These are phyloP conservation scores for Cardamine chenopodiifolia DNA, from an alignment of 345 rosid species.

Conservation along the genomic window DNA sequence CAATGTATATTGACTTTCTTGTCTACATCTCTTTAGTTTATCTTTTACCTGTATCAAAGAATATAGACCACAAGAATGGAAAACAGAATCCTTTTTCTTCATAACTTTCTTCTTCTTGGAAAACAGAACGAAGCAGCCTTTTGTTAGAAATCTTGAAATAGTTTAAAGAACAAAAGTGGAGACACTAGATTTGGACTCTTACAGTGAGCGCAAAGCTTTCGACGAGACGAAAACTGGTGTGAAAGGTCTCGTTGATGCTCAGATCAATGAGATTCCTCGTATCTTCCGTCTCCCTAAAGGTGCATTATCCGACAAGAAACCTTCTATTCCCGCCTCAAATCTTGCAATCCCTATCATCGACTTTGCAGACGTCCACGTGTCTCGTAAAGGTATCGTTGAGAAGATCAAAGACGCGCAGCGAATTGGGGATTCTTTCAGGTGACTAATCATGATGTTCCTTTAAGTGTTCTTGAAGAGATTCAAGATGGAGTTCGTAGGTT, in stretches of 20 bases:
- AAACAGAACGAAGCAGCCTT: not conserved
- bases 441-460: constrained; percentile 51
- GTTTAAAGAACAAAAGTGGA: not conserved
- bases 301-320: constrained; percentile 2
- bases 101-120: not conserved
- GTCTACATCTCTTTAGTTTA: not conserved
- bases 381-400: constrained; percentile 20
- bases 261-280: constrained; percentile 38
- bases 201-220: constrained; percentile 26
- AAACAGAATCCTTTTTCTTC: constrained; percentile 1
- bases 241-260: constrained; percentile 55
- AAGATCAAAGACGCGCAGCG: constrained; percentile 42
- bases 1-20: not conserved
- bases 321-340: not conserved
- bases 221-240: constrained; percentile 44
- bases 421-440: constrained; percentile 59
- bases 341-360: constrained; percentile 48
- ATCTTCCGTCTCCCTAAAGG: constrained; percentile 36
- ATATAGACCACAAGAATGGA: not conserved
- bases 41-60: not conserved
- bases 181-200: not conserved
- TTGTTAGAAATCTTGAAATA: constrained; percentile 9
- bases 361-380: constrained; percentile 18
- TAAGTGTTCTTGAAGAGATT: constrained; percentile 42
- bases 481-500: constrained; percentile 45